Evolutionary conservation across 305 asterid species (phyloP).

Genomic region (Solanum hybrid): DNA sequence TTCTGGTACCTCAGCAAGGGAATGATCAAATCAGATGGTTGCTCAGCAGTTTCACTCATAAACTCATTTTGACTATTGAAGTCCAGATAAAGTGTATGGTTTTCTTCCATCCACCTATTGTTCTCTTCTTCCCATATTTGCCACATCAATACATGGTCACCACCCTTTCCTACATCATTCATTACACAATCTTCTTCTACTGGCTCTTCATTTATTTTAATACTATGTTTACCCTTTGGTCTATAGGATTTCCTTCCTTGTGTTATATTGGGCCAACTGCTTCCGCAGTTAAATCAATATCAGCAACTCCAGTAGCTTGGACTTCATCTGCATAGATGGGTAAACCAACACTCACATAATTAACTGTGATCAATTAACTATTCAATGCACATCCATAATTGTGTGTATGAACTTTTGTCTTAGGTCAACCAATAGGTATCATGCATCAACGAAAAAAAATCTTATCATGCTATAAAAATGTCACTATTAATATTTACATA

Average conservation of each 20-base stretch:
- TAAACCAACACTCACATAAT: not conserved
- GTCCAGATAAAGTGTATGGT: constrained; percentile 26
- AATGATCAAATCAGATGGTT: constrained; percentile 61
- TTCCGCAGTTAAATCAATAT: not conserved
- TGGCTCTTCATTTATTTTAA: constrained; percentile 3
- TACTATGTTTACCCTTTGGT: constrained; percentile 11
- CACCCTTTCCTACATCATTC: not conserved
- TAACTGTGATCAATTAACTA: not conserved
- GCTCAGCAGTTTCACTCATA: constrained; percentile 62
- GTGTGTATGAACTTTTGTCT: not conserved
- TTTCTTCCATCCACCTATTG: constrained; percentile 56
- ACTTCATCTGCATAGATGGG: not conserved
- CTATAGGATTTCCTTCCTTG: not conserved
- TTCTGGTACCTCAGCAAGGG: constrained; percentile 78
- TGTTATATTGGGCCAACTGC: not conserved
- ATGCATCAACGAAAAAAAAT: not conserved
- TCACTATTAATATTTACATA: not conserved
- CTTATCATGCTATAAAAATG: not conserved
- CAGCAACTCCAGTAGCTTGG: not conserved
- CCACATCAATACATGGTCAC: constrained; percentile 32
- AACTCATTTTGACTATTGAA: constrained; percentile 18
- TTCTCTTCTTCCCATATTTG: constrained; percentile 58
- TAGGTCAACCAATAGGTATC: not conserved
- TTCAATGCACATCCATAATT: not conserved
- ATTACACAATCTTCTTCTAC: not conserved